Conservation (phyloP, 305 asterid genomes). For the Andrographis paniculata region DNA sequence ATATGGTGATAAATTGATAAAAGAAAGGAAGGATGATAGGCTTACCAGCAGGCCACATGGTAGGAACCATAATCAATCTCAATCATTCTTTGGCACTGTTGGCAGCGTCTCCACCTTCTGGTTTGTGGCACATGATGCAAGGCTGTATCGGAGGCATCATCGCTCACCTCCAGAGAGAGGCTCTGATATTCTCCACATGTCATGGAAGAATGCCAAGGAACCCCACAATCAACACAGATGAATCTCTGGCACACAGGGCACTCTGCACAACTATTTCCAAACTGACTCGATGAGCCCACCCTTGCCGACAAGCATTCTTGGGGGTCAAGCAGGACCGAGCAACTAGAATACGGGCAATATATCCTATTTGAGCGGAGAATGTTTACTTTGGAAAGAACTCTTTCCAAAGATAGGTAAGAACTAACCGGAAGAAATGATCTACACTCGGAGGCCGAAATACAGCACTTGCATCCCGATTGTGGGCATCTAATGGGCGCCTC, state of each 20-base stretch:
- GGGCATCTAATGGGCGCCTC: slow-evolving; percentile 80
- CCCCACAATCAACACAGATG: slow-evolving; percentile 68
- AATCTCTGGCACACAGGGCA: slow-evolving; percentile 71
- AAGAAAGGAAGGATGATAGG: not conserved
- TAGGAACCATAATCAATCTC: slow-evolving; percentile 66
- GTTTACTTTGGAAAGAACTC: slow-evolving; percentile 47
- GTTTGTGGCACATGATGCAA: slow-evolving; percentile 39
- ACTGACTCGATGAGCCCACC: slow-evolving; percentile 48
- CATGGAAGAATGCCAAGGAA: slow-evolving; percentile 84
- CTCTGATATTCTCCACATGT: slow-evolving; percentile 67
- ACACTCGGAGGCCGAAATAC: slow-evolving; percentile 54
- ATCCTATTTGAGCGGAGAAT: slow-evolving; percentile 33
- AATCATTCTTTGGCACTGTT: slow-evolving; percentile 55
- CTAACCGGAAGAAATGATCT: slow-evolving; percentile 59
- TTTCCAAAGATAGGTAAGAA: slow-evolving; percentile 61
- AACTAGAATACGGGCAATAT: slow-evolving; percentile 62
- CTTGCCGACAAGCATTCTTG: slow-evolving; percentile 41
- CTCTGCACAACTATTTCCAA: slow-evolving; percentile 51
- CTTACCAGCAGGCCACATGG: slow-evolving; percentile 81
- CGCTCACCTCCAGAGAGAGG: slow-evolving; percentile 61
- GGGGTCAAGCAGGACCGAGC: slow-evolving; percentile 66
- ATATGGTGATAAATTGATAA: slow-evolving; percentile 5
- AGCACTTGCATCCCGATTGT: slow-evolving; percentile 58
- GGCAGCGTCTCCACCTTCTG: slow-evolving; percentile 66
- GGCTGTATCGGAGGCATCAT: slow-evolving; percentile 43